phyloP scores from a whole-genome alignment of 306 rosid species.

The Cercis canadensis region DNA sequence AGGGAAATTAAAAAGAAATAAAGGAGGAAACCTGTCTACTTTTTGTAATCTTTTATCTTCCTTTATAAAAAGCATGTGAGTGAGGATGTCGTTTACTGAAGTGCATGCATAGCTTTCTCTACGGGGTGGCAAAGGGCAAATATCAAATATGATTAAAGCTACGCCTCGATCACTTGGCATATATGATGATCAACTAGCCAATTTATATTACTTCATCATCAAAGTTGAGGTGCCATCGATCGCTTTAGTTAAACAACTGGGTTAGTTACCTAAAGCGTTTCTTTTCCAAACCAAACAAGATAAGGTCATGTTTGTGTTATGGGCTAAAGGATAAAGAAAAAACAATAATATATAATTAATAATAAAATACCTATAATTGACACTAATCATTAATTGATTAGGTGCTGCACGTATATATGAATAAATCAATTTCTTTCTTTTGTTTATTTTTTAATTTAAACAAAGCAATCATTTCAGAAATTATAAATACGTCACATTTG shows the following conservation, averaged over 20 bases:
- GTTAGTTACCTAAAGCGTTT: slow-evolving; percentile 18
- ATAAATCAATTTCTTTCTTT: too few species aligned
- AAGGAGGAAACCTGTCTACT: slow-evolving; percentile 27
- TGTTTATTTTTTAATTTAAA: too few species aligned
- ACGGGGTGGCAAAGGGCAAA: slow-evolving; percentile 35
- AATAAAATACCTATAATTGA: too few species aligned
- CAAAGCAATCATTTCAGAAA: too few species aligned
- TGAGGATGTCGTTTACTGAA: slow-evolving; percentile 39
- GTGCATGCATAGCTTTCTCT: slow-evolving; percentile 40
- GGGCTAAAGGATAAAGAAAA: too few species aligned
- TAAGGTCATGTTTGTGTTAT: slow-evolving; percentile 4
- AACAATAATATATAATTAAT: too few species aligned
- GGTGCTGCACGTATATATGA: too few species aligned
- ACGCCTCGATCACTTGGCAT: not conserved
- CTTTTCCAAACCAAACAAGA: slow-evolving; percentile 42
- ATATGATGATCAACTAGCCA: slow-evolving; percentile 14
- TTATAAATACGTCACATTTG: too few species aligned
- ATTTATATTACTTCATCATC: slow-evolving; percentile 28
- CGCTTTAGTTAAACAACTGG: slow-evolving; percentile 37
- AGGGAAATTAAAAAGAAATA: not conserved
- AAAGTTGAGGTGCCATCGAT: slow-evolving; percentile 16
- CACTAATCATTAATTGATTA: too few species aligned
- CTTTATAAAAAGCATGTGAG: slow-evolving; percentile 43
- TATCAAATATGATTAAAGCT: not conserved
- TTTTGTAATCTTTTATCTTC: slow-evolving; percentile 38